Base-by-base conservation (phyloP, 106 monocot species). In the Allium sativum region DNA sequence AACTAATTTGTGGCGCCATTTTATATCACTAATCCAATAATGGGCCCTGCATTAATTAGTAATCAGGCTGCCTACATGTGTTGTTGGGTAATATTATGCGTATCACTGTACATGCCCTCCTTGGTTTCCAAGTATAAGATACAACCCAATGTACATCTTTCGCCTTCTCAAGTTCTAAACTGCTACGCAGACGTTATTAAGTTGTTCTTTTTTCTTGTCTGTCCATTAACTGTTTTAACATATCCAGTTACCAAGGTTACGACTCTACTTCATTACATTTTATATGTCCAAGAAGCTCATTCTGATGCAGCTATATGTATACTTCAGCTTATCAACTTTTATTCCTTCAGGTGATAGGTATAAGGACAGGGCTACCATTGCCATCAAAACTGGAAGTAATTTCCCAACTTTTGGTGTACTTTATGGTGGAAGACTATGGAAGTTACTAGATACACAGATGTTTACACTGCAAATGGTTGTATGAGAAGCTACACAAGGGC, bases 371-470 rank as follows among this genome's bases (percentile, higher is more conserved):
- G 59, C 31, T 91, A 31, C 77, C 86, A 19, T 52, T 91, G 65
- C 91, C 91, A 31, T 83, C 91, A 6, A 16, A 42, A 53, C 72
- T 77, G 71, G 96, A 98, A 76, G 65, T 98, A 19, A 71, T 20
- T 10, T 65, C 66, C 12, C 90, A 90, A 64, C 66, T 90, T 21
- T 21, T 70, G 21, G 85, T 86, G 18, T 90, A 86, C 52, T 80
- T 96, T 72, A 20, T 96, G 59, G 58, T 87, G 15, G 95, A 96
- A 74, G 95, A 96, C 58, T 96, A 79, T 70, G 77, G 74, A 11
- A 90, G 87, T 65, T 96, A 96, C 65, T 96, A 90, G 95, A 75
- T 96, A 45, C 95, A 96, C 67, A 47, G 95, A 53, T 40, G 77
- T 53, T 53, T 84, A 56, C 90, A 81, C 21, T 65, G 69, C 7